Evolutionary conservation across 805 yeast genomes (phyloP), one percentile per base, ranked within the genome.

Genomic region (Kluyveromyces siamensis): DNA sequence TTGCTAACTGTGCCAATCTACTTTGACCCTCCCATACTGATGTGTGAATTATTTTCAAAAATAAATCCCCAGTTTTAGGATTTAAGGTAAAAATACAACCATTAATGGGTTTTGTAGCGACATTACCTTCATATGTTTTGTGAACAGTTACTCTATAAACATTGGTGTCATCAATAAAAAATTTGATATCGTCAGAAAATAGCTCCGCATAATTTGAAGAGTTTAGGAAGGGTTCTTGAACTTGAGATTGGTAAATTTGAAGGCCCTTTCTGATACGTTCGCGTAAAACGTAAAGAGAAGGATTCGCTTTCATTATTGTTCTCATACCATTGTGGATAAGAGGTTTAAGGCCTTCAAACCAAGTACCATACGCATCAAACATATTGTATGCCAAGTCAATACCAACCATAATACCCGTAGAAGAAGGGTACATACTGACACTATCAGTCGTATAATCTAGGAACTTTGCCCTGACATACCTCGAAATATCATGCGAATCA

Each of bases 1-100:
- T 93, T 1, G 98, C 90, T 54, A 93, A 70, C 61, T 93, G 97
- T 27, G 93, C 84, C 51, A 91, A 74, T 58, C 97, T 83, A 60
- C 88, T 90, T 65, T 93, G 98, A 17, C 99, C 99, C 3, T 96
- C 84, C 95, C 96, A 93, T 2, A 88, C 96, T 6, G 95, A 85
- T 0, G 95, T 87, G 60, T 91, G 98, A 50, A 93, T 87, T 48
- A 93, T 79, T 61, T 87, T 88, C 66, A 93, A 72, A 61, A 86
- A 89, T 45, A 93, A 67, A 61, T 90, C 96, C 36, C 99, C 99
- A 1, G 90, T 79, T 55, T 82, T 81, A 1, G 99, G 97, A 60
- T 91, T 87, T 61, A 93, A 69, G 54, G 88, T 87, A 62, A 91
- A 87, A 6, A 91, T 78, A 1, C 95, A 89, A 51, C 99, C 99